Evolutionary conservation across 2,329 filamentous ascomycete species (phyloP), one percentile per base, ranked within the genome.

Genomic region (Aspergillus texensis): DNA sequence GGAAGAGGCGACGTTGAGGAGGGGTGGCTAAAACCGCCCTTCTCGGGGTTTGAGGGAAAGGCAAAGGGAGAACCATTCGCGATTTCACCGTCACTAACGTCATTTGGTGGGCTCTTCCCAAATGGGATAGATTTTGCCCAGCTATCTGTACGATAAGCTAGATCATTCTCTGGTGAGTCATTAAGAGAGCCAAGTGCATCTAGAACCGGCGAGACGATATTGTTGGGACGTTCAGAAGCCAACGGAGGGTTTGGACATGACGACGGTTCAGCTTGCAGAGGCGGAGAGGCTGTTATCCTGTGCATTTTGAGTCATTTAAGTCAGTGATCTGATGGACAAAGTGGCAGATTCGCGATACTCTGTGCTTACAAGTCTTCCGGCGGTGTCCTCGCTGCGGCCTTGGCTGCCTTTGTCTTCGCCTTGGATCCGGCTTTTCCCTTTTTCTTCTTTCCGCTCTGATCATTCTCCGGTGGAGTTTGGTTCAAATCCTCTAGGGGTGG

Each of bases 91-190:
- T 78, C 75, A 41, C 73, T 71, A 14, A 75, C 65, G 64, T 79
- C 75, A 28, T 71, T 75, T 12, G 80, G 79, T n/a, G 80, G 80
- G 52, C 78, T 82, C 60, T 78, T 79, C 26, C 79, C 78, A 68
- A 76, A 81, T 0, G 80, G 79, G n/a, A 82, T 75, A 14, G 78
- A 76, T 58, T 77, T 76, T 41, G 79, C 76, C 80, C 80, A 82
- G n/a, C 75, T 79, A 67, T 77, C 77, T 6, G 79, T 81, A 50
- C 78, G 73, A 46, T 71, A 69, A 36, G 69, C 70, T 9, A 78
- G 71, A 54, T 80, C 77, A 48, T 72, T 75, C 24, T 76, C 75
- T 8, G 70, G 68, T 19, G 72, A 68, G 30, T 72, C 72, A 55
- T 67, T 68, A 34, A 78, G 67, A 16, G 76, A 73, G 24, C 70